Evolutionary conservation across 345 rosid species (phyloP).

Genomic region (Triadica sebifera): DNA sequence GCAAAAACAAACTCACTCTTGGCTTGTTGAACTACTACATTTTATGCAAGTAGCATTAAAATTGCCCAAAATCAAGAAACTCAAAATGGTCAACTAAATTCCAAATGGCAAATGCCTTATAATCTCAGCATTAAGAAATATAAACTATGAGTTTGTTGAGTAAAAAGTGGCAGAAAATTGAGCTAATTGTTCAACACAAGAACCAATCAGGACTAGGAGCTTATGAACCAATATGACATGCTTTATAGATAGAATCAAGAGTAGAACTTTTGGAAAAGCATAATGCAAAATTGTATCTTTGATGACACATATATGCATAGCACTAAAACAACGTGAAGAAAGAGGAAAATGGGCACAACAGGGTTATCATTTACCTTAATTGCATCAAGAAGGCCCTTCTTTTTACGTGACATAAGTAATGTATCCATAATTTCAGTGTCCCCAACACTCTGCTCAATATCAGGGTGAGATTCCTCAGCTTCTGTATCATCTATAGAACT

Average conservation of each 20-base stretch:
- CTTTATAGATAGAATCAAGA: background rate
- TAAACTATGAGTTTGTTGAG: background rate
- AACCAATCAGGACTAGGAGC: background rate
- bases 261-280: background rate
- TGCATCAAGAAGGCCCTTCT: constrained; percentile 62
- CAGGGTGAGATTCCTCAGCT: constrained; percentile 40
- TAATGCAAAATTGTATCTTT: background rate
- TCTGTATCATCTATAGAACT: constrained; percentile 25
- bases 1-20: no score
- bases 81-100: background rate
- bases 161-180: background rate
- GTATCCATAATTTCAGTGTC: constrained; percentile 40
- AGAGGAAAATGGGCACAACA: background rate
- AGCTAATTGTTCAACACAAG: no score
- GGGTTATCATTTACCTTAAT: constrained; percentile 49
- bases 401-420: constrained; percentile 56
- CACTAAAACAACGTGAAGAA: background rate
- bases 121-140: background rate
- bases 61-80: background rate
- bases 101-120: background rate
- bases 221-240: background rate
- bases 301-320: background rate
- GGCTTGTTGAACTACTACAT: no score
- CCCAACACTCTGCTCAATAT: constrained; percentile 37
- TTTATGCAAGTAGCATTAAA: background rate